Conservation (phyloP, 75 land plant genomes). For the Picea sitchensis region DNA sequence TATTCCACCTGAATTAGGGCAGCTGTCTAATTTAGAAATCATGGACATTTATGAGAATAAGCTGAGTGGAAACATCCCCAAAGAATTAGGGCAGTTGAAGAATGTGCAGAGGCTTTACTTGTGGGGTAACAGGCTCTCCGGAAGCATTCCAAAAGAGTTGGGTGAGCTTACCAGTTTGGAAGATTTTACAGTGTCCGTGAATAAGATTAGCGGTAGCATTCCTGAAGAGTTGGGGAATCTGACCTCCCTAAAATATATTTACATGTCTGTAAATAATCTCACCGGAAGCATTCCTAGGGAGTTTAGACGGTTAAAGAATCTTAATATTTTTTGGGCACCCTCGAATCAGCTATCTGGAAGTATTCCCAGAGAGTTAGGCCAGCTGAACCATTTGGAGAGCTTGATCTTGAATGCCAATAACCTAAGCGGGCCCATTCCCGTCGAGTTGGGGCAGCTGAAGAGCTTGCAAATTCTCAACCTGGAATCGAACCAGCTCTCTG, state of each 20-base stretch:
- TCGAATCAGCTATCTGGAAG: not conserved
- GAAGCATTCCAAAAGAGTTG: slow-evolving; percentile 35
- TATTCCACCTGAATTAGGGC: slow-evolving; percentile 28
- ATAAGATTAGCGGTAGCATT: slow-evolving; percentile 17
- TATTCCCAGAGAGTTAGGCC: not conserved
- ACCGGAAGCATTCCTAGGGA: slow-evolving; percentile 24
- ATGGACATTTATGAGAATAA: slow-evolving; percentile 31
- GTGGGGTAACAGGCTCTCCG: slow-evolving; percentile 31
- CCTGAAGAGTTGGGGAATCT: slow-evolving; percentile 10
- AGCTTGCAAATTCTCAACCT: slow-evolving; percentile 7
- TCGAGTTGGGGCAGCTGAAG: slow-evolving; percentile 13
- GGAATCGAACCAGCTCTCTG: slow-evolving; percentile 12
- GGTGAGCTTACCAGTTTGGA: slow-evolving; percentile 17
- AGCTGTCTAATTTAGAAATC: slow-evolving; percentile 21
- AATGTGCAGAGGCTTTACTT: slow-evolving; percentile 16
- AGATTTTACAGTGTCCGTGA: slow-evolving; percentile 15
- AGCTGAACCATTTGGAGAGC: not conserved
- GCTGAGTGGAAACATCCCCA: slow-evolving; percentile 30
- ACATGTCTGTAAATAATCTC: slow-evolving; percentile 9
- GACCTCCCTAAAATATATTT: slow-evolving; percentile 9
- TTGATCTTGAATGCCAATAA: slow-evolving; percentile 9
- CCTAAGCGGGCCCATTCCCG: slow-evolving; percentile 19
- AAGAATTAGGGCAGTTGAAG: slow-evolving; percentile 22
- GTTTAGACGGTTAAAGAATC: not conserved
- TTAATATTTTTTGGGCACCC: not conserved